Evolutionary conservation across 768 basidiomycete species (phyloP).

Genomic region (Boletus subcaerulescens): DNA sequence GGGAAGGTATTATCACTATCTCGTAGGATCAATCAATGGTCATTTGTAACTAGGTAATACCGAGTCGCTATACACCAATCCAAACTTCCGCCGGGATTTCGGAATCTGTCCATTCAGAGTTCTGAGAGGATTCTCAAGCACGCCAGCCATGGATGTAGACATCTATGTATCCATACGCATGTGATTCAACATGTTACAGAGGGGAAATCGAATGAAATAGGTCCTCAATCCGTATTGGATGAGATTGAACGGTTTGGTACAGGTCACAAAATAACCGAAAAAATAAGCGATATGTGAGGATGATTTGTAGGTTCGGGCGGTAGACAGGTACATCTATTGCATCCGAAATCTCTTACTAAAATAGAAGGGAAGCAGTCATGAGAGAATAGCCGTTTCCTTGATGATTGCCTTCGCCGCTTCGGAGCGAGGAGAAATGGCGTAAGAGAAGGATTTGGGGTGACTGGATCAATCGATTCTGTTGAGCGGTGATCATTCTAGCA

Average conservation of each 20-base stretch:
- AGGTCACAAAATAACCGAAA: conserved; percentile 50
- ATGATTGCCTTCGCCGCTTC: conserved; percentile 25
- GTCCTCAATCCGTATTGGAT: conserved; percentile 56
- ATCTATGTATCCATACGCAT: background rate
- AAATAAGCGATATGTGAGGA: conserved; percentile 32
- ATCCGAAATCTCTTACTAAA: background rate
- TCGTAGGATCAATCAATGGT: too few relatives aligned
- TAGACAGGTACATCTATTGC: background rate
- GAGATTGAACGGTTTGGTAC: conserved; percentile 78
- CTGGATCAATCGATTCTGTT: conserved; percentile 11
- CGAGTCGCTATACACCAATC: too few relatives aligned
- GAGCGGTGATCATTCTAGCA: background rate
- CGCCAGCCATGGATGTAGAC: conserved; percentile 43
- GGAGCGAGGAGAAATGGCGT: conserved; percentile 30
- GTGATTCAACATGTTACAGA: conserved; percentile 14
- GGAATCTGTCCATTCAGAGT: conserved; percentile 71
- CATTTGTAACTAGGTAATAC: too few relatives aligned
- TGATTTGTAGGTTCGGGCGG: background rate
- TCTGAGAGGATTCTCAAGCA: conserved; percentile 74
- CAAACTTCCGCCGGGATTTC: background rate
- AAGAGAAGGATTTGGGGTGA: conserved; percentile 32
- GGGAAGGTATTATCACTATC: too few relatives aligned
- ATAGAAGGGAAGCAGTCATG: conserved; percentile 4
- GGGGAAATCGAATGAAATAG: conserved; percentile 39
- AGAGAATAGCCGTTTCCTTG: conserved; percentile 27